Base-by-base conservation (phyloP, 2,329 filamentous ascomycete species). In the Sporothrix globosa region DNA sequence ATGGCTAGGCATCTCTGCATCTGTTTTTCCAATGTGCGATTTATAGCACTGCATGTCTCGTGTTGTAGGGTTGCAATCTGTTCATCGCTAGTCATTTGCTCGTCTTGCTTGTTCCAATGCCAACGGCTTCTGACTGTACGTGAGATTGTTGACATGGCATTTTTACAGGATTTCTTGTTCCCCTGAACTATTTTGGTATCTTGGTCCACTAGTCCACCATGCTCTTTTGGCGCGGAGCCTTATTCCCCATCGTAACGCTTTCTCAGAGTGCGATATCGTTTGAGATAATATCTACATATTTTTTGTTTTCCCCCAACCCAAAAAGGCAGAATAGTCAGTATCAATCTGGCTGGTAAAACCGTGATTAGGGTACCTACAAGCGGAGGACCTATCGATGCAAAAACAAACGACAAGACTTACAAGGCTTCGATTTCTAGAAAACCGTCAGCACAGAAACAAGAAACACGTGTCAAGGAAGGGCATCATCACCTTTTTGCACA, bases 251-350 rank as follows among this genome's bases (percentile, higher is more conserved):
- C 86, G 81, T 97, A 97, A 78, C 92, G 86, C 82, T 96, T 90
- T 77, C 91, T 90, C 76, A 97, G 82, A 34, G 92, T 89, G 75
- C 95, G 90, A 82, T 97, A 97, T 78, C 92, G 88, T 83, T 96
- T 97, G 76, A 97, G 84, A 82, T 96, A 97, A 81, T 97, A 96
- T 78, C 92, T 96, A 14, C 19, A n/a, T 14, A 14, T 14, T 44
- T 44, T 30, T 30, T 30, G 27, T 30, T 30, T n/a, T n/a, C n/a
- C 39, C 39, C 41, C 41, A 44, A 1, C 10, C 10, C 41, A 14
- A 44, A 27, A 19, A 19, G 54, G 17, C 19, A 10, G 17, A 21
- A 46, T n/a, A 4, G 39, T 24, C 6, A n/a, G 17, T 4, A 58
- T 39, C 5, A 34, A 7, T 34, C 34, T 34, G 34, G 34, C 34